Evolutionary conservation across 2,329 filamentous ascomycete genomes (phyloP).

Genomic region (Canariomyces notabilis): DNA sequence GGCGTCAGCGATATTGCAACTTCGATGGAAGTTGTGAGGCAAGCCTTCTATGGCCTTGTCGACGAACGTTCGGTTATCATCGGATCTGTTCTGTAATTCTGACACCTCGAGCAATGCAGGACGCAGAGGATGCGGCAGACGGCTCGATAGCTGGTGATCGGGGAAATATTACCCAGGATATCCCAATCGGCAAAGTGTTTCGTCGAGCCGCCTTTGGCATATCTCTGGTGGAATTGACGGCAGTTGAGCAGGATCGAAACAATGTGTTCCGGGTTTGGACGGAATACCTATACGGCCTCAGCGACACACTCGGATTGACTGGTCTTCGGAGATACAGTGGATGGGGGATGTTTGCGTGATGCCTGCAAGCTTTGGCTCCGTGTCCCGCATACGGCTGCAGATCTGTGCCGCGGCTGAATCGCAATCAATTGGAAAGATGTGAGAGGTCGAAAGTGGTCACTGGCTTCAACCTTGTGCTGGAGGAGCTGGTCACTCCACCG

Average conservation of each 20-base stretch:
- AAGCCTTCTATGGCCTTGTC: no score
- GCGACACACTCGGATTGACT: no score
- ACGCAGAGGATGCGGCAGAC: not conserved
- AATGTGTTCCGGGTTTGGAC: no score
- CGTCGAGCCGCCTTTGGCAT: not conserved
- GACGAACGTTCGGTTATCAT: no score
- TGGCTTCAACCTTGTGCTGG: not conserved
- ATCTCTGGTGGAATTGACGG: no score
- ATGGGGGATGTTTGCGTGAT: not conserved
- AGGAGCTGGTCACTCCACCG: not conserved
- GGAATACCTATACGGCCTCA: no score
- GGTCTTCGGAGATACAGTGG: not conserved
- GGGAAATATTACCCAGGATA: constrained; percentile 5
- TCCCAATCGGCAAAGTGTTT: not conserved
- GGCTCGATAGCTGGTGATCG: constrained; percentile 6
- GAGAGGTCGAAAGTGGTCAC: no score
- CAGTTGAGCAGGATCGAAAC: no score
- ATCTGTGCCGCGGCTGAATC: not conserved
- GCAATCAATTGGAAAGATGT: no score
- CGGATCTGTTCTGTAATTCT: no score
- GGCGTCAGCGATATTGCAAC: no score
- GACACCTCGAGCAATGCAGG: not conserved
- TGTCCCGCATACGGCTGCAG: not conserved
- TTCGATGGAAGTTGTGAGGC: no score
- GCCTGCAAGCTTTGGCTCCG: not conserved